phyloP scores from a whole-genome alignment of 257 asterid species.

The Scutellaria barbata region DNA sequence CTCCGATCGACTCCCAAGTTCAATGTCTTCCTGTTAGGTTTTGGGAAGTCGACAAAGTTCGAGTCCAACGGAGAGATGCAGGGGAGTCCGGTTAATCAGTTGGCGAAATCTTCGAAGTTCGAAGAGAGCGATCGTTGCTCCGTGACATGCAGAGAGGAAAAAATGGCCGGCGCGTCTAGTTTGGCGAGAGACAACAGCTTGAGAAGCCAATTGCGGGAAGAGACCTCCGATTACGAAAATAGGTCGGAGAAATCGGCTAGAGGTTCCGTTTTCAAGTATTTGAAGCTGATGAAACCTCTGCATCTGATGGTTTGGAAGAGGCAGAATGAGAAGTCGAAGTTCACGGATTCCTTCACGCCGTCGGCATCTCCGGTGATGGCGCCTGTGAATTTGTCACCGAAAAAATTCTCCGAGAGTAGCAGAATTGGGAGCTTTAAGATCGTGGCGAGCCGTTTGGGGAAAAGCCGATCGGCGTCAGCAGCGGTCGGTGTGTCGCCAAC shows the following conservation, averaged over 20 bases:
- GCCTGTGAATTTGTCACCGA: slow-evolving; percentile 43
- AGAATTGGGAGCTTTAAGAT: slow-evolving; percentile 54
- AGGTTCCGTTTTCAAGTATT: slow-evolving; percentile 52
- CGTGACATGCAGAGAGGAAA: slow-evolving; percentile 40
- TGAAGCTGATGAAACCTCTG: slow-evolving; percentile 66
- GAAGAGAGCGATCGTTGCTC: slow-evolving; percentile 47
- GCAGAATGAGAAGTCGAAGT: slow-evolving; percentile 41
- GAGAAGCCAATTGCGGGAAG: slow-evolving; percentile 55
- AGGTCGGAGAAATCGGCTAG: slow-evolving; percentile 38
- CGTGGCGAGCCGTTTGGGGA: slow-evolving; percentile 56
- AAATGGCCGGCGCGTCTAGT: slow-evolving; percentile 38
- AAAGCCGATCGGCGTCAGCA: slow-evolving; percentile 72
- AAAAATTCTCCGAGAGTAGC: slow-evolving; percentile 48
- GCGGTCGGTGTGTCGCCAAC: slow-evolving; percentile 38
- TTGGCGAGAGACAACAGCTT: slow-evolving; percentile 52
- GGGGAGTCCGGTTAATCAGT: slow-evolving; percentile 27
- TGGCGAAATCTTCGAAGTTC: slow-evolving; percentile 32
- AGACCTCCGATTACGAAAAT: slow-evolving; percentile 36
- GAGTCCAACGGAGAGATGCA: slow-evolving; percentile 29
- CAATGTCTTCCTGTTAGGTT: slow-evolving; percentile 56
- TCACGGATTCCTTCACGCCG: slow-evolving; percentile 46
- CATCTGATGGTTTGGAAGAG: slow-evolving; percentile 56
- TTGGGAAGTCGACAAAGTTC: slow-evolving; percentile 52
- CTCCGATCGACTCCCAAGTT: slow-evolving; percentile 68
- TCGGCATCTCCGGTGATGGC: slow-evolving; percentile 50